Conservation (phyloP, 1,284 basidiomycete species). For the Fereydounia khargensis region DNA sequence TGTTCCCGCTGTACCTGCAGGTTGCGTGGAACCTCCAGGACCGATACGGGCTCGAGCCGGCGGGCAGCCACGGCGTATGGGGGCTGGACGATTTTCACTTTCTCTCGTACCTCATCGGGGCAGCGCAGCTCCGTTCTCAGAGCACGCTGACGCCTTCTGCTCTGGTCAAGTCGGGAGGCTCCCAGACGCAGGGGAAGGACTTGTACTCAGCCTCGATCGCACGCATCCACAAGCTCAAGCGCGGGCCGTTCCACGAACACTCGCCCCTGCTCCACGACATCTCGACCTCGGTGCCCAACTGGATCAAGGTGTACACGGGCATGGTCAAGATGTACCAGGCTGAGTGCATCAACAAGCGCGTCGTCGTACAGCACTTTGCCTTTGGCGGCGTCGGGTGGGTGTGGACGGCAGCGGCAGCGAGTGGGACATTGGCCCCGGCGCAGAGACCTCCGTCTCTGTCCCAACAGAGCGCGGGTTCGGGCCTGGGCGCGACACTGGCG, state of each 20-base stretch:
- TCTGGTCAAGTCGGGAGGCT: too few relatives aligned
- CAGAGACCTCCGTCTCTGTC: too few relatives aligned
- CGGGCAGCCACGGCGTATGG: conserved; percentile 97
- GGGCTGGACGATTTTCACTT: conserved; percentile 90
- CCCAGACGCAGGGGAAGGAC: too few relatives aligned
- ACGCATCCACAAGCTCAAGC: conserved; percentile 60
- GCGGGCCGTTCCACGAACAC: conserved; percentile 48
- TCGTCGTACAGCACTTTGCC: conserved; percentile 91
- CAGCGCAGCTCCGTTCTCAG: conserved; percentile 71
- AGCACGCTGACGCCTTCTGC: conserved; percentile 7
- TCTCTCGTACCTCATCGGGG: conserved; percentile 86
- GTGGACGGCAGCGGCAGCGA: conserved; percentile 3
- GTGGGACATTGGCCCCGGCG: too few relatives aligned
- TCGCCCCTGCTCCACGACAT: conserved; percentile 80
- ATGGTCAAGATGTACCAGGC: conserved; percentile 95
- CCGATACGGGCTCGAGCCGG: conserved; percentile 87
- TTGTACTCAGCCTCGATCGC: conserved; percentile 64
- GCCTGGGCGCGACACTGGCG: too few relatives aligned
- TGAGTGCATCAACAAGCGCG: conserved; percentile 91
- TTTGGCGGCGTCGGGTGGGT: conserved; percentile 64
- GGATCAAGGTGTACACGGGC: conserved; percentile 84
- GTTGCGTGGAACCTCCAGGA: conserved; percentile 85
- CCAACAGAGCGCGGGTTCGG: too few relatives aligned
- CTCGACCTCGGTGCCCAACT: conserved; percentile 77
- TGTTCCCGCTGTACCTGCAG: conserved; percentile 75